Evolutionary conservation across 1,284 basidiomycete genomes (phyloP).

Genomic region (Pisolithus thermaeus): DNA sequence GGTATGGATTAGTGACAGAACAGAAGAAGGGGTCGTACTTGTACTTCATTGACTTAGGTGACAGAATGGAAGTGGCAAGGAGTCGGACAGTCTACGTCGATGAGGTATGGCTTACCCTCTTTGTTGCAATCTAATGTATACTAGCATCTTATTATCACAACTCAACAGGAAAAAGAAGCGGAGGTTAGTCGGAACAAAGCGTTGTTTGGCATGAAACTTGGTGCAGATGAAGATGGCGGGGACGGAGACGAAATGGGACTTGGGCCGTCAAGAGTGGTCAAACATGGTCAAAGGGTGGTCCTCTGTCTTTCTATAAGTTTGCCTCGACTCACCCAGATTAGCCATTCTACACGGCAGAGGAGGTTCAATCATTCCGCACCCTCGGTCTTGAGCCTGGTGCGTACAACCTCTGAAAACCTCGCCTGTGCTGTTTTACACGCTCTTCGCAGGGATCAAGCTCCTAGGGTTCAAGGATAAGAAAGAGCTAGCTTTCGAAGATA

Average conservation of each 20-base stretch:
- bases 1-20: conserved; percentile 81
- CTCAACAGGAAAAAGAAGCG: conserved; percentile 48
- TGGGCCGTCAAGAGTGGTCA: conserved; percentile 37
- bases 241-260: conserved; percentile 22
- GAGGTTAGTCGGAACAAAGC: conserved; percentile 55
- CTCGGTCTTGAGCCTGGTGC: conserved; percentile 71
- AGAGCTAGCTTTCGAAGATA: conserved; percentile 78
- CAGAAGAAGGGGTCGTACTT: conserved; percentile 78
- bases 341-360: conserved; percentile 84
- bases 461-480: conserved; percentile 85
- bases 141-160: conserved; percentile 12
- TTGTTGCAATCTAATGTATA: neutral
- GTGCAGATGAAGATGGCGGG: conserved; percentile 43
- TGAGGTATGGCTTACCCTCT: conserved; percentile 41
- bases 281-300: conserved; percentile 46
- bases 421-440: neutral
- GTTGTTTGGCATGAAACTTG: conserved; percentile 57
- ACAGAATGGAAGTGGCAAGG: conserved; percentile 68
- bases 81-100: conserved; percentile 73
- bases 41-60: conserved; percentile 77
- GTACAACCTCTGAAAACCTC: conserved; percentile 15
- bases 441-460: conserved; percentile 65
- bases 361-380: conserved; percentile 77
- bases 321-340: conserved; percentile 24
- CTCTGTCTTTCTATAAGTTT: neutral